Conservation (phyloP, 805 yeast species). For the Schizosaccharomyces lindneri region DNA sequence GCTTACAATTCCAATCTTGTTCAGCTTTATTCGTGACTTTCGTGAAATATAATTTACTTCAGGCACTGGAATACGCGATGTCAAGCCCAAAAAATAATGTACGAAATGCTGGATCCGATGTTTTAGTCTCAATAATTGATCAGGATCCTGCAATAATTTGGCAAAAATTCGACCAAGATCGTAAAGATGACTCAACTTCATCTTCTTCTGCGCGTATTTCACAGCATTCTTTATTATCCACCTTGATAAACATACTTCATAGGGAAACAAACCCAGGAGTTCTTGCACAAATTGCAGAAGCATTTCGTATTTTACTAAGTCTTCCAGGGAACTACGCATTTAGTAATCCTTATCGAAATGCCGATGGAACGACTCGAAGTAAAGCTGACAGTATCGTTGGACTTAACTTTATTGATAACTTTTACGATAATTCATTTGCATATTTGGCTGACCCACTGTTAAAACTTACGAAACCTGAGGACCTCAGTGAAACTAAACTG, state of each 20-base stretch:
- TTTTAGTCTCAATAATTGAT: constrained; percentile 57
- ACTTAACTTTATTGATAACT: constrained; percentile 25
- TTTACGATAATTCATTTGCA: constrained; percentile 40
- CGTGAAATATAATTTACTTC: constrained; percentile 43
- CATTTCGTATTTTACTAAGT: constrained; percentile 37
- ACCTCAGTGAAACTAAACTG: constrained; percentile 5
- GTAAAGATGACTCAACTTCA: neutral
- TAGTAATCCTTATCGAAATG: constrained; percentile 20
- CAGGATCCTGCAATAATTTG: constrained; percentile 30
- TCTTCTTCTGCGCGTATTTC: too few relatives aligned
- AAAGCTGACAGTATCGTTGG: neutral
- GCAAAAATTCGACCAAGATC: neutral
- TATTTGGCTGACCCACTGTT: constrained; percentile 26
- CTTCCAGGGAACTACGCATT: neutral
- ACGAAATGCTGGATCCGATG: constrained; percentile 53
- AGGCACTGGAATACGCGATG: constrained; percentile 48
- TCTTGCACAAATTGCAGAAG: constrained; percentile 64
- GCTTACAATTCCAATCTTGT: constrained; percentile 33
- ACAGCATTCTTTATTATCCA: constrained; percentile 5
- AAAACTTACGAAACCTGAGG: constrained; percentile 8
- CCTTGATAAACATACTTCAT: constrained; percentile 31
- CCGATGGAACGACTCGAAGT: constrained; percentile 7
- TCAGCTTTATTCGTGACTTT: constrained; percentile 38
- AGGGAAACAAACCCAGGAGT: constrained; percentile 45
- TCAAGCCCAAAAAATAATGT: constrained; percentile 22